Conservation (phyloP, 257 asterid genomes). For the Lantana camara region DNA sequence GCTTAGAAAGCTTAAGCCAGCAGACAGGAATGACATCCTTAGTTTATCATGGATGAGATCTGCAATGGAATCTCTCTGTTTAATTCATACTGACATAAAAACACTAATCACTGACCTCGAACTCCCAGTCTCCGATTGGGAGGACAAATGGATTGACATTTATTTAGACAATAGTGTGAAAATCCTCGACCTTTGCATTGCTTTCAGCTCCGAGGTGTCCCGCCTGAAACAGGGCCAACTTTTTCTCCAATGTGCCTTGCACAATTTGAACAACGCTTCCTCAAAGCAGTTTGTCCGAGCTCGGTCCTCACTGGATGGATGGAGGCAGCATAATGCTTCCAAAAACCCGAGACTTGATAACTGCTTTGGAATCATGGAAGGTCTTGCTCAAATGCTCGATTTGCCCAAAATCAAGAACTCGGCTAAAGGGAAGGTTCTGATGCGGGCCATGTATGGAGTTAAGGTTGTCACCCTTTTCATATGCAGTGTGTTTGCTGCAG, state of each 20-base stretch:
- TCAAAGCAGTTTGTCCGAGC: slow-evolving; percentile 60
- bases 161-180: slow-evolving; percentile 75
- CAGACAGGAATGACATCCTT: slow-evolving; percentile 54
- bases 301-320: slow-evolving; percentile 64
- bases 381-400: slow-evolving; percentile 57
- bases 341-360: slow-evolving; percentile 68
- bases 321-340: slow-evolving; percentile 62
- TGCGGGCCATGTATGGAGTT: slow-evolving; percentile 87
- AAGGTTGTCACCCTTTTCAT: slow-evolving; percentile 62
- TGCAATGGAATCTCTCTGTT: slow-evolving; percentile 66
- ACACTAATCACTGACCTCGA: slow-evolving; percentile 68
- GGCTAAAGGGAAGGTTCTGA: slow-evolving; percentile 75
- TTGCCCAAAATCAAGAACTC: slow-evolving; percentile 87
- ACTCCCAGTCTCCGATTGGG: slow-evolving; percentile 81
- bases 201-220: slow-evolving; percentile 79
- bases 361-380: slow-evolving; percentile 62
- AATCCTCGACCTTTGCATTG: slow-evolving; percentile 76
- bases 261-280: slow-evolving; percentile 41
- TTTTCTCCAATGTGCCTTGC: slow-evolving; percentile 59
- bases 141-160: slow-evolving; percentile 82
- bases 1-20: slow-evolving; percentile 65
- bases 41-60: slow-evolving; percentile 74
- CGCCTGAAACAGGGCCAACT: slow-evolving; percentile 79
- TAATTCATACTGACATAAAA: slow-evolving; percentile 69
- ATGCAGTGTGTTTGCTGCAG: slow-evolving; percentile 67